Evolutionary conservation across 768 basidiomycete genomes (phyloP), one percentile per base, ranked within the genome.

Genomic region (Albatrellus ellisii): DNA sequence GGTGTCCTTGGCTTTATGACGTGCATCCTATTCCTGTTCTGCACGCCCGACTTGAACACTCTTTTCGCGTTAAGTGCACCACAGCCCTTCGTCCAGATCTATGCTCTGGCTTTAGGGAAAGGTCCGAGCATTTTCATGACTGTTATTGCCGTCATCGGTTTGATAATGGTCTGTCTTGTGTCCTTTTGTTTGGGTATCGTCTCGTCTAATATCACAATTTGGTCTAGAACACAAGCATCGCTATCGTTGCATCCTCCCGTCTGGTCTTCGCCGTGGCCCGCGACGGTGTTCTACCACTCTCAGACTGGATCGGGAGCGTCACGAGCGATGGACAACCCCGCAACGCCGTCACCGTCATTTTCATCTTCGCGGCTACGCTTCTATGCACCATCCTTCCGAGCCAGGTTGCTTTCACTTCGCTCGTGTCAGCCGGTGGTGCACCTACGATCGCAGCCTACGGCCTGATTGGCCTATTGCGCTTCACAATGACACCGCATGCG

Each of bases 51-150:
- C 53, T 66, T 88, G 46, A 71, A 86, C 50, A 70, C 72, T 0
- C 60, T 91, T 22, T 90, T 89, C 56, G 60, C 77, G 4, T 66
- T 92, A 15, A 62, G 73, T 22, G 86, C 89, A 0, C 90, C 90
- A 0, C 89, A 95, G 54, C 90, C 91, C 0, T 95, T 92, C 49
- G 89, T 92, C 10, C 82, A 79, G 51, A 68, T 95, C 10, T 94
- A 91, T 56, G 79, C 79, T 1, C 60, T 88, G 41, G 87, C 91
- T 1, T 61, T 94, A 4, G 90, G 90, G 6, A 78, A 71, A 54
- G 77, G 75, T 10, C 77, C 75, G 0, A 81, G 84, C 51, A 67
- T 86, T 29, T 81, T 95, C 56, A 91, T 94, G 90, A 90, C 87
- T 4, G 60, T 77, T 36, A 69, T 95, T 36, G 88, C 91, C 2